Conservation (phyloP, 2,329 filamentous ascomycete genomes). For the Penicillium capsulatum region DNA sequence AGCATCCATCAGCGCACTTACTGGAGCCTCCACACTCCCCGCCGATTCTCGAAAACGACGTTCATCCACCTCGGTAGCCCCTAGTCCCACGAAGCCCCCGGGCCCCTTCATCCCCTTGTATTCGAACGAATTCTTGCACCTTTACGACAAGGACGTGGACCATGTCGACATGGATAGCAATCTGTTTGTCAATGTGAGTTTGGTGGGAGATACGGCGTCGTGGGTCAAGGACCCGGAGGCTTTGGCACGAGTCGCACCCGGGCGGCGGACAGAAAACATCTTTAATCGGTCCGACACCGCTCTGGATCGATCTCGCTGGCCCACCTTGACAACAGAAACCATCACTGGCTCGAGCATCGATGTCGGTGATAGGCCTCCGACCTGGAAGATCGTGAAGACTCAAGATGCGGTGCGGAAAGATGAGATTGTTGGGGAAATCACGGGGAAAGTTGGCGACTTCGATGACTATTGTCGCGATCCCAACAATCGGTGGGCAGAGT, state of each 20-base stretch:
- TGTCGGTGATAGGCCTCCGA: conserved; percentile 56
- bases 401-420: conserved; percentile 49
- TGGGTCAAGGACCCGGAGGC: conserved; percentile 75
- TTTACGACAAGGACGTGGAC: conserved; percentile 62
- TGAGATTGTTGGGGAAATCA: conserved; percentile 66
- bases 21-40: conserved; percentile 61
- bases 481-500: conserved; percentile 64
- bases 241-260: conserved; percentile 64
- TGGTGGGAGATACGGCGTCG: conserved; percentile 68
- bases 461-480: conserved; percentile 65
- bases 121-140: conserved; percentile 68
- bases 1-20: conserved; percentile 68
- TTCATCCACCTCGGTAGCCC: conserved; percentile 57
- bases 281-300: conserved; percentile 60
- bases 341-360: conserved; percentile 48
- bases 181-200: conserved; percentile 68
- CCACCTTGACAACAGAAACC: conserved; percentile 50
- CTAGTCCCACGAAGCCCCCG: conserved; percentile 67
- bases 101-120: conserved; percentile 64
- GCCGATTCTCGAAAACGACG: conserved; percentile 57
- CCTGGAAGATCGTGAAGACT: conserved; percentile 61
- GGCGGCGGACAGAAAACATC: conserved; percentile 60
- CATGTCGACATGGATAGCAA: conserved; percentile 64
- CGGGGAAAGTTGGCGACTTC: conserved; percentile 70
- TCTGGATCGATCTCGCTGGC: conserved; percentile 53